phyloP scores from a whole-genome alignment of 2,329 filamentous ascomycete genomes.

The Ceratocystis alfenasii region DNA sequence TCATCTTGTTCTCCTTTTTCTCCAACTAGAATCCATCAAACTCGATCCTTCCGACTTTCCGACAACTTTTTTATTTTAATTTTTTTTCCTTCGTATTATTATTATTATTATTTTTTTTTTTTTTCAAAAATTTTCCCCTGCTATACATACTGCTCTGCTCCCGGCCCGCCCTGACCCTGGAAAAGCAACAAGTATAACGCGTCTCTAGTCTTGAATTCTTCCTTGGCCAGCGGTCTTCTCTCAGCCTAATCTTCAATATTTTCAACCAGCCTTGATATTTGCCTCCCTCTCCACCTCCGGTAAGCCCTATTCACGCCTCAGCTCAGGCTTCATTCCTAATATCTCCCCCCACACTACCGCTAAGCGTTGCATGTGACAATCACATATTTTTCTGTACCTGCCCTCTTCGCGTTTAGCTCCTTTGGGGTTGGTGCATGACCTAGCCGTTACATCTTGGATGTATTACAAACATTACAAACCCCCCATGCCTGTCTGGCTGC shows the following conservation, averaged over 20 bases:
- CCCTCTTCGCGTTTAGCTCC: not conserved
- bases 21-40: not conserved
- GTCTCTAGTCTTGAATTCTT: not conserved
- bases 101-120: not conserved
- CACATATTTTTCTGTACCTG: not conserved
- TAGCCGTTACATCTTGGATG: not conserved
- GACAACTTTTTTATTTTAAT: not conserved
- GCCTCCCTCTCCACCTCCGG: not conserved
- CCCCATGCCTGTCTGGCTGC: not conserved
- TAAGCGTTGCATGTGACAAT: not conserved
- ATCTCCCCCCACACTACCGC: not conserved
- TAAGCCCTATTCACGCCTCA: not conserved
- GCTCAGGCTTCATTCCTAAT: not conserved
- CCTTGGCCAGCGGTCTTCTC: not conserved
- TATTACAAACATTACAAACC: not conserved
- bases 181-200: not conserved
- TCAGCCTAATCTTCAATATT: not conserved
- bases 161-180: too few relatives aligned
- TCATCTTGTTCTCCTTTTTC: slow-evolving; percentile 1
- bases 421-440: not conserved
- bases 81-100: not conserved
- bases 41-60: not conserved
- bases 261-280: not conserved
- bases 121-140: not conserved
- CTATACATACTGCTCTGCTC: too few relatives aligned